Percentiles rank a stretch among this genome's conserved stretches.
phyloP scores from a whole-genome alignment of 2,329 filamentous ascomycete species.

The Clonostachys chloroleuca region DNA sequence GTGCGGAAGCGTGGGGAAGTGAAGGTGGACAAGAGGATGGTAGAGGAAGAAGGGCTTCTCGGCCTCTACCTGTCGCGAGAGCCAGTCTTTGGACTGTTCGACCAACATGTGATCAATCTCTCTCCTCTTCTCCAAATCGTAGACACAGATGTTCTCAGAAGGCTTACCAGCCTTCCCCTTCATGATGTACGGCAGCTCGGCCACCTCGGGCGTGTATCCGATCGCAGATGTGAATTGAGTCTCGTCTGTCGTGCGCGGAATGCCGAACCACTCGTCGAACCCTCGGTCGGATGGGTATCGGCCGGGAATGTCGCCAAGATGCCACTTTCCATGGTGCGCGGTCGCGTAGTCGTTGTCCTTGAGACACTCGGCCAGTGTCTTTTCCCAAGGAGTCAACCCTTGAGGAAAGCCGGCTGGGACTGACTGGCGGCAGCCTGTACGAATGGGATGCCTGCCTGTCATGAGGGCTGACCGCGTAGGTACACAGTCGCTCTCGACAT shows the following conservation, averaged over 20 bases:
- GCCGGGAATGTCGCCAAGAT: conserved; percentile 24
- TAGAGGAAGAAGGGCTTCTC: conserved; percentile 22
- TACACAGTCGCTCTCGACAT: conserved; percentile 28
- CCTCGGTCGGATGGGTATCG: conserved; percentile 26
- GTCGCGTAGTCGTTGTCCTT: conserved; percentile 17
- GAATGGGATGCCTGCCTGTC: conserved; percentile 26
- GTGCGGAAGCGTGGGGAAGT: conserved; percentile 24
- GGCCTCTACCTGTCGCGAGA: conserved; percentile 12
- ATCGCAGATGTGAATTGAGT: conserved; percentile 23
- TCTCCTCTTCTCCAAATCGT: conserved; percentile 20
- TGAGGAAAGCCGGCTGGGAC: conserved; percentile 24
- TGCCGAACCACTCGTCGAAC: conserved; percentile 29
- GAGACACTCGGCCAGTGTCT: conserved; percentile 19
- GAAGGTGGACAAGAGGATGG: conserved; percentile 23
- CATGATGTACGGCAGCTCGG: conserved; percentile 26
- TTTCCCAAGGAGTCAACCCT: conserved; percentile 22
- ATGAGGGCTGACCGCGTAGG: conserved; percentile 25
- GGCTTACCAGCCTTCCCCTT: conserved; percentile 12
- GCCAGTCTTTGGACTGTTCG: conserved; percentile 20
- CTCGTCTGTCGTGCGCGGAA: conserved; percentile 27
- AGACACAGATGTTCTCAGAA: conserved; percentile 21
- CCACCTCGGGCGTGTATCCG: conserved; percentile 22
- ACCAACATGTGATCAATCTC: conserved; percentile 24
- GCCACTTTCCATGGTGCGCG: conserved; percentile 27
- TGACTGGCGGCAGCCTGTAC: conserved; percentile 23